These are phyloP conservation scores for Phytophthora pisi DNA, from an alignment of 352 stramenopile species.

Conservation along the genomic window DNA sequence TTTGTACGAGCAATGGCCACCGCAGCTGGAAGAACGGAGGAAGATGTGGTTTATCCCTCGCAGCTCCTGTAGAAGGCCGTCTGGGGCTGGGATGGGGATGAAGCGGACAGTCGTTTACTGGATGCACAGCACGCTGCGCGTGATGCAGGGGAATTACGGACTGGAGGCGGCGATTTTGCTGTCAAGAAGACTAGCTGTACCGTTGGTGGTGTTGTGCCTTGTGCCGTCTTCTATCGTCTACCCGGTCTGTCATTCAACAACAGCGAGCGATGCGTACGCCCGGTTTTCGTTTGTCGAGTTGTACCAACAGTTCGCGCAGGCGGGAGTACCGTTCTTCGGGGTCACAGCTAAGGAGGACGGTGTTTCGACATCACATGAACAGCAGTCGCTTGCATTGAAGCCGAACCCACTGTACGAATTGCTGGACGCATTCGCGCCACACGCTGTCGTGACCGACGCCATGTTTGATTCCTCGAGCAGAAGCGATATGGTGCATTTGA, in stretches of 20 bases:
- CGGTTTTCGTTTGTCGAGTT: constrained; percentile 61
- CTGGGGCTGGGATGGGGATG: constrained; percentile 1
- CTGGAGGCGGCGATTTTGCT: constrained; percentile 58
- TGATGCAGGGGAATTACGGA: constrained; percentile 68
- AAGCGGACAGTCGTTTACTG: constrained; percentile 63
- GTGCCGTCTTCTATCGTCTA: constrained; percentile 55
- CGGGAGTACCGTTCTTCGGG: constrained; percentile 49
- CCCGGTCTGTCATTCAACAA: constrained; percentile 58
- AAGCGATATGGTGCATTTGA: constrained; percentile 42
- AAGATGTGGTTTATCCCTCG: constrained; percentile 44
- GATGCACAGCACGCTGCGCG: constrained; percentile 65
- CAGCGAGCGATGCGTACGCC: constrained; percentile 59
- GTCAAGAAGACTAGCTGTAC: constrained; percentile 43
- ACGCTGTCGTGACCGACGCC: constrained; percentile 49
- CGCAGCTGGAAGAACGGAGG: constrained; percentile 50
- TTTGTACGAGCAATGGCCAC: constrained; percentile 56
- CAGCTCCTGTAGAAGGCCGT: constrained; percentile 8
- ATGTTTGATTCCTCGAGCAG: constrained; percentile 39
- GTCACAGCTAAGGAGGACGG: constrained; percentile 39
- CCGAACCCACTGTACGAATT: constrained; percentile 42
- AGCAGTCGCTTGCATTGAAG: constrained; percentile 14
- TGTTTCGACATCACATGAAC: neutral
- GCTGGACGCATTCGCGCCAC: constrained; percentile 47
- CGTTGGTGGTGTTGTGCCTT: constrained; percentile 55
- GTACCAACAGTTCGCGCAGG: constrained; percentile 47